Evolutionary conservation across 2,329 filamentous ascomycete genomes (phyloP), one percentile per base, ranked within the genome.

Genomic region (Pseudogymnoascus sp.): DNA sequence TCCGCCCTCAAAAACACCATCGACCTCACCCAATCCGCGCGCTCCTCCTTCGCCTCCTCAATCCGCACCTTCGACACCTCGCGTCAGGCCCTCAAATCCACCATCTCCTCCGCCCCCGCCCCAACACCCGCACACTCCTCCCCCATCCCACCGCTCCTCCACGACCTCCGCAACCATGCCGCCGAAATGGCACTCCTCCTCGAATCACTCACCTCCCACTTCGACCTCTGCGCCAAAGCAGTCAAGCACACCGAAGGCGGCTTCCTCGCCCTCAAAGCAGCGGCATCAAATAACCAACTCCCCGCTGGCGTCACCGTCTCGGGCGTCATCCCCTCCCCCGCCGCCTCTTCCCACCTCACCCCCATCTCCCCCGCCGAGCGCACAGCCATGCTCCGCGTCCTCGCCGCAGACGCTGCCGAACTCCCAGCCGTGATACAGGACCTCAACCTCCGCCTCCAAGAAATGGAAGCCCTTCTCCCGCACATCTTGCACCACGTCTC

Each of bases 221-320:
- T 96, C 73, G 93, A 97, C 74, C 84, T 96, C 67, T 97, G 93
- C 74, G 90, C 96, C 12, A 93, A 88, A 0, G 93, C 93, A 0
- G 88, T 97, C 47, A 90, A 92, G 65, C 91, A 93, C 60, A 97
- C 92, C 2, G 92, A 96, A 76, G 89, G 89, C 31, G 89, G 87
- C 4, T 85, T 86, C 11, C 88, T 85, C 4, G 88, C 87, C 5
- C 84, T 86, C 10, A 82, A 84, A 60, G 88, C 85, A 66, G 88
- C 85, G 0, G 87, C 87, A 47, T 82, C 31, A 78, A 78, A 40
- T 74, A 83, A 73, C 70, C 80, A 73, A 69, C 83, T 71, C 66
- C 81, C 73, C 12, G 80, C 81, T 28, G 77, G 76, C 14, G 81
- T 86, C 1, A 87, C 84, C 8, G 86, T 89, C 63, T 88, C 86